These are phyloP conservation scores for Penicillium sp. DNA, from an alignment of 2,329 filamentous ascomycete species.

Conservation along the genomic window DNA sequence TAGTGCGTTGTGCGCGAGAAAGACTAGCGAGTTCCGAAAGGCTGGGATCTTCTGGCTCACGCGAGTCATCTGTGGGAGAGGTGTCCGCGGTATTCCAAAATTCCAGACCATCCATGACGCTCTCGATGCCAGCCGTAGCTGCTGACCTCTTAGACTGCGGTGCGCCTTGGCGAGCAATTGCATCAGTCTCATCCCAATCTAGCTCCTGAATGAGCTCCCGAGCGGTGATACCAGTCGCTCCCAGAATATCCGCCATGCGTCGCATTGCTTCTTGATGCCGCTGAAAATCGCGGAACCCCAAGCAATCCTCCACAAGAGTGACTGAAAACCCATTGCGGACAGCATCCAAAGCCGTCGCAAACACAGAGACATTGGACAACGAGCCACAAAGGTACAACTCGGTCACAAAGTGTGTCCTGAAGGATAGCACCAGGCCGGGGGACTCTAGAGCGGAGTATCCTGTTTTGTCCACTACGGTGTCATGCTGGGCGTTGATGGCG, in stretches of 20 bases:
- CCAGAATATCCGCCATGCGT: constrained; percentile 71
- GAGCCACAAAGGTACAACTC: constrained; percentile 87
- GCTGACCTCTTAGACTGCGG: constrained; percentile 17
- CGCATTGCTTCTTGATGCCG: constrained; percentile 71
- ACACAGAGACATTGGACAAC: constrained; percentile 82
- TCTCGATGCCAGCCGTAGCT: constrained; percentile 36
- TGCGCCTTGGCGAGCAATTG: constrained; percentile 31
- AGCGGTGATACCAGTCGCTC: constrained; percentile 64
- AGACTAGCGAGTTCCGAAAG: constrained; percentile 20
- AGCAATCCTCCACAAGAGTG: constrained; percentile 82
- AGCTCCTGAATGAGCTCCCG: constrained; percentile 57
- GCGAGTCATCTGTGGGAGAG: constrained; percentile 9
- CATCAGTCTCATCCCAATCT: constrained; percentile 44
- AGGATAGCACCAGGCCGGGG: constrained; percentile 69
- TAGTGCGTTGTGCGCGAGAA: constrained; percentile 12
- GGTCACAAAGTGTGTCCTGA: constrained; percentile 84
- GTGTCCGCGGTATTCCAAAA: constrained; percentile 23
- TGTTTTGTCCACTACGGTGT: constrained; percentile 64
- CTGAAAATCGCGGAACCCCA: constrained; percentile 70
- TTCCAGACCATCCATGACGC: constrained; percentile 36
- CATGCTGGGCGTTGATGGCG: constrained; percentile 52
- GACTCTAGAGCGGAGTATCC: constrained; percentile 86
- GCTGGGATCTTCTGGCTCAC: constrained; percentile 10
- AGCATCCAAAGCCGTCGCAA: constrained; percentile 88
- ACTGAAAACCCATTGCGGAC: constrained; percentile 85